Percentiles rank a stretch among this genome's conserved stretches.
Evolutionary conservation across 2,329 filamentous ascomycete genomes (phyloP).

Genomic region (Fonsecaea pedrosoi): DNA sequence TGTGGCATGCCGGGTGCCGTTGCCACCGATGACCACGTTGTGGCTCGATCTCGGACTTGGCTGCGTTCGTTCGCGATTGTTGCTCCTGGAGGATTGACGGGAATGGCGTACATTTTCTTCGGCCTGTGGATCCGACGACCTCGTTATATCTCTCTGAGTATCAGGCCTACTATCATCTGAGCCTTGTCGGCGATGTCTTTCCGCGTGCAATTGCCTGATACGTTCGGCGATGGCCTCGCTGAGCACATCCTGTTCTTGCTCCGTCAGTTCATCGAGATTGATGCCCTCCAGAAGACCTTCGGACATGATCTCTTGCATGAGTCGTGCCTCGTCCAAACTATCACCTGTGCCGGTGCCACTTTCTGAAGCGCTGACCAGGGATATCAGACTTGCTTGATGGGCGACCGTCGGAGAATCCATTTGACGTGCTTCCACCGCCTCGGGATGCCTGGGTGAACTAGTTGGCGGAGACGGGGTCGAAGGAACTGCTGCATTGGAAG

Average conservation of each 20-base stretch:
- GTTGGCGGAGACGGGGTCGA: conserved; percentile 31
- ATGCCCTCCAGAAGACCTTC: conserved; percentile 87
- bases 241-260: conserved; percentile 84
- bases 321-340: conserved; percentile 80
- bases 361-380: conserved; percentile 79
- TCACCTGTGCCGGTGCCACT: conserved; percentile 58
- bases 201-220: conserved; percentile 74
- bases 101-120: conserved; percentile 46
- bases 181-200: conserved; percentile 60
- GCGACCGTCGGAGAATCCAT: conserved; percentile 69
- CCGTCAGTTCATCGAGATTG: conserved; percentile 84
- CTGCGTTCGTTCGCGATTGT: conserved; percentile 28
- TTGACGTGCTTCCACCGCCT: conserved; percentile 43
- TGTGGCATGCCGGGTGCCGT: conserved; percentile 24
- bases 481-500: conserved; percentile 29
- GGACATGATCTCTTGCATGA: conserved; percentile 84
- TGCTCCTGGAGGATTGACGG: conserved; percentile 41
- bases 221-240: conserved; percentile 90
- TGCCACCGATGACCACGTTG: conserved; percentile 22
- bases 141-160: neutral
- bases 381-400: conserved; percentile 87
- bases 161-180: conserved; percentile 34
- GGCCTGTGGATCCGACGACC: conserved; percentile 52
- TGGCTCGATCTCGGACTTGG: conserved; percentile 33
- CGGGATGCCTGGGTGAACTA: conserved; percentile 38